Base-by-base conservation (phyloP, 2,329 filamentous ascomycete species). In the Chaetomium globosum region DNA sequence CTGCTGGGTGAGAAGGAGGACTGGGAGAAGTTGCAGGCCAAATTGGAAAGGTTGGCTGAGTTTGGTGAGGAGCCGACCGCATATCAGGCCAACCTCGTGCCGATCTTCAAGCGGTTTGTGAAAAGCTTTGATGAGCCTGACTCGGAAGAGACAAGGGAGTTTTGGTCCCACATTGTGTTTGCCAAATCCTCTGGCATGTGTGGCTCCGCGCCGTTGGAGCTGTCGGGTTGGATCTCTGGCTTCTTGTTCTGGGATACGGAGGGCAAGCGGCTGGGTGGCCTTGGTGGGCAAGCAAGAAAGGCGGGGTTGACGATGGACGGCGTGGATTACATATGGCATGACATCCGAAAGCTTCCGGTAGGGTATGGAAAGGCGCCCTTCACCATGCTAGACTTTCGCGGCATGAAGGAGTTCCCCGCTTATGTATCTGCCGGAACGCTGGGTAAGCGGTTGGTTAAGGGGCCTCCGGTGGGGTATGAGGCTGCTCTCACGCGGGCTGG, bases 211-310 rank as follows among this genome's bases (percentile, higher is more conserved):
- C 78, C 76, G 69, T 79, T 72, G 68, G 73, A 74, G 55, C 65
- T 82, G 2, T 79, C 77, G 0, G 82, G 83, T 5, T 85, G 81
- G 82, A 77, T 83, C 60, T 80, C 79, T 0, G 80, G 77, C 0
- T 83, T 84, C 66, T 74, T 79, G 68, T 80, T 79, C 67, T 84
- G 81, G 79, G 69, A 73, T 19, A 71, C 68, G 0, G 64, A 76
- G 19, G 82, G 82, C 0, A 33, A 64, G 28, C 65, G 64, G 4
- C 70, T 71, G 26, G 4, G 31, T 19, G 26, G 19, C n/a, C 61
- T 69, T 36, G 57, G 8, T 28, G 21, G 21, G 1, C 48, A 4
- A 28, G 48, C 21, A 26, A 13, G 2, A 13, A 30, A 7, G 4
- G 49, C 13, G 53, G 60, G 72, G 43, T 61, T 71, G 8, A 26